phyloP scores from a whole-genome alignment of 305 asterid genomes.

The Vinca major region DNA sequence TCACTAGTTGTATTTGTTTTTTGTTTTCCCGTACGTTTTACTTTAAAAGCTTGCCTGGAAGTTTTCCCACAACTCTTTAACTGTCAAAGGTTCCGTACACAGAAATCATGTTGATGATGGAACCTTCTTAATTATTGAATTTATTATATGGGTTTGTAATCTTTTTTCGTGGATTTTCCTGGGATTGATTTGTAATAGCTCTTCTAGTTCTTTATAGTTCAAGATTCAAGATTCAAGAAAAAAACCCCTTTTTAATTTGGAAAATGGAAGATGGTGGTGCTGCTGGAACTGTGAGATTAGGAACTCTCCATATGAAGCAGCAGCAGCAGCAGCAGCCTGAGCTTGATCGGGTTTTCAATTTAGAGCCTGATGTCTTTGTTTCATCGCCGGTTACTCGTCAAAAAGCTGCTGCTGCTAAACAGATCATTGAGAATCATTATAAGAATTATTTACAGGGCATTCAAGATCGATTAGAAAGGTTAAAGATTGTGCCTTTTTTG shows the following conservation, averaged over 20 bases:
- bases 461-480: conserved; percentile 98
- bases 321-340: conserved; percentile 13
- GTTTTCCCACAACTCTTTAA: conserved; percentile 24
- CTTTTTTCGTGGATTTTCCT: background rate
- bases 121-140: conserved; percentile 23
- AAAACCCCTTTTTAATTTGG: background rate
- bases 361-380: conserved; percentile 69
- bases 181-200: background rate
- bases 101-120: conserved; percentile 11
- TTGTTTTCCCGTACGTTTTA: conserved; percentile 20
- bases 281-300: conserved; percentile 48
- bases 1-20: background rate
- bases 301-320: conserved; percentile 36
- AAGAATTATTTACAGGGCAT: conserved; percentile 79
- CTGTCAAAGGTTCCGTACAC: conserved; percentile 26
- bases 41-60: conserved; percentile 28
- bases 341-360: conserved; percentile 47
- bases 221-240: background rate
- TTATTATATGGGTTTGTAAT: background rate
- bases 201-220: background rate
- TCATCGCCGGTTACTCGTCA: conserved; percentile 95
- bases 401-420: conserved; percentile 91
- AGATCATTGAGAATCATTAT: conserved; percentile 89
- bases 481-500: background rate
- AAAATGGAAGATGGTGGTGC: conserved; percentile 43